These are phyloP conservation scores for Trametes cubensis DNA, from an alignment of 768 basidiomycete genomes.

Conservation along the genomic window DNA sequence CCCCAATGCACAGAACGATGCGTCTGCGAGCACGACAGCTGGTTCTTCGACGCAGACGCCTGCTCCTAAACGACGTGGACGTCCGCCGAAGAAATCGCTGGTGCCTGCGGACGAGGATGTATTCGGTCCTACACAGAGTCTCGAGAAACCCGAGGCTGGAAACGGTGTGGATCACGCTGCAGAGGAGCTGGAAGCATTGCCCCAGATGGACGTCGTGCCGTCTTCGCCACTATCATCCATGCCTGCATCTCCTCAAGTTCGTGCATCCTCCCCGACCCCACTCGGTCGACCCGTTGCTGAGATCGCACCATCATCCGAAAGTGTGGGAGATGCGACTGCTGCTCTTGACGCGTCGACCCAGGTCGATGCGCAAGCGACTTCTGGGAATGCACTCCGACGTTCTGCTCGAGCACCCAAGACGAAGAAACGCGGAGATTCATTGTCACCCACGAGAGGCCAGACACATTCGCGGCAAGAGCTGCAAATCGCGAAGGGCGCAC, in stretches of 20 bases:
- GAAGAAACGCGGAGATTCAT: constrained; percentile 10
- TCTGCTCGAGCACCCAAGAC: constrained; percentile 13
- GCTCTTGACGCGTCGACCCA: no score
- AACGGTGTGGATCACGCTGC: no score
- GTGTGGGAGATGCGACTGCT: no score
- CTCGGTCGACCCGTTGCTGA: not conserved
- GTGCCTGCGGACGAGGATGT: constrained; percentile 1
- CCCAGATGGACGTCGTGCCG: not conserved
- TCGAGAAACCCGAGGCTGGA: no score
- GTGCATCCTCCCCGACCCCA: not conserved
- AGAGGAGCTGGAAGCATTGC: not conserved
- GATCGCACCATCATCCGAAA: not conserved
- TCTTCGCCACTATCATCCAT: constrained; percentile 12
- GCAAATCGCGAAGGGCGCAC: not conserved
- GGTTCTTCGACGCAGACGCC: constrained; percentile 9
- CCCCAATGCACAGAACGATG: not conserved
- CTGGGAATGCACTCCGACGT: constrained; percentile 7
- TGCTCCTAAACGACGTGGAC: constrained; percentile 24
- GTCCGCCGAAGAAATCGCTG: constrained; percentile 21
- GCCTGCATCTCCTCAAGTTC: not conserved
- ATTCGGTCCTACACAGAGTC: not conserved
- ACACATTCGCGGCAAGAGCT: not conserved
- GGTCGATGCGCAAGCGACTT: not conserved
- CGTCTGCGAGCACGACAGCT: constrained; percentile 3
- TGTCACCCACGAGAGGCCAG: constrained; percentile 2